These are phyloP conservation scores for Microbotryum violaceum DNA, from an alignment of 1,284 basidiomycete species.

Conservation along the genomic window DNA sequence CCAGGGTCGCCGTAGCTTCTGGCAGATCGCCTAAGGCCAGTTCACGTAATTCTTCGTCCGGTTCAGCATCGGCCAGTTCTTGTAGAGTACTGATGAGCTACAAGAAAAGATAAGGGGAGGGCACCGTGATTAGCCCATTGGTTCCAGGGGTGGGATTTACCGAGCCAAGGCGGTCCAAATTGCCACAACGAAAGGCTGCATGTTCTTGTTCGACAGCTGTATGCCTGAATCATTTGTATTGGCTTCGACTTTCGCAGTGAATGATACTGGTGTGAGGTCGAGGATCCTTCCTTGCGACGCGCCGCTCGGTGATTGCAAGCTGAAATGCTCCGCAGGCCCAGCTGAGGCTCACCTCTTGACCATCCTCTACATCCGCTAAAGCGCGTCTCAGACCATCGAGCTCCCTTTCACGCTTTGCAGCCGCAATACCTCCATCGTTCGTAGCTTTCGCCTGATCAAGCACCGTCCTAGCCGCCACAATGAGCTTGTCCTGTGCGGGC, in stretches of 20 bases:
- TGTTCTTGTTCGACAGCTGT: no score
- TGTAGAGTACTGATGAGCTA: slow-evolving; percentile 19
- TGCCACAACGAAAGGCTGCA: no score
- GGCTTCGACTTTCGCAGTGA: no score
- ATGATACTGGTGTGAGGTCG: no score
- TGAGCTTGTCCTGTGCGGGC: slow-evolving; percentile 5
- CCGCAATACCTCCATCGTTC: slow-evolving; percentile 11
- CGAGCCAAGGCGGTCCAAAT: no score
- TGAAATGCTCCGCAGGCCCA: not conserved
- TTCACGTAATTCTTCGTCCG: slow-evolving; percentile 63
- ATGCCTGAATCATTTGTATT: no score
- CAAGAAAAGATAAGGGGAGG: no score
- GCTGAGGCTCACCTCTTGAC: slow-evolving; percentile 11
- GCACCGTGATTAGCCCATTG: no score
- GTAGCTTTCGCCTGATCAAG: not conserved
- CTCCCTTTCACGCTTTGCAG: slow-evolving; percentile 10
- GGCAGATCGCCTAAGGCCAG: slow-evolving; percentile 67
- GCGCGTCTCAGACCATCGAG: slow-evolving; percentile 16
- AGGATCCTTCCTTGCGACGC: no score
- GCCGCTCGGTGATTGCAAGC: not conserved
- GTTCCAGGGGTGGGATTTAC: no score
- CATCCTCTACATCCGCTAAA: slow-evolving; percentile 10
- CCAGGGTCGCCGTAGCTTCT: slow-evolving; percentile 49
- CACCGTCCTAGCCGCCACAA: slow-evolving; percentile 7
- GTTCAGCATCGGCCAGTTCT: slow-evolving; percentile 16